A percentile compares a stretch with the other conserved stretches of the same genome.
Evolutionary conservation across 805 yeast species (phyloP).

Genomic region (Kluyveromyces siamensis): DNA sequence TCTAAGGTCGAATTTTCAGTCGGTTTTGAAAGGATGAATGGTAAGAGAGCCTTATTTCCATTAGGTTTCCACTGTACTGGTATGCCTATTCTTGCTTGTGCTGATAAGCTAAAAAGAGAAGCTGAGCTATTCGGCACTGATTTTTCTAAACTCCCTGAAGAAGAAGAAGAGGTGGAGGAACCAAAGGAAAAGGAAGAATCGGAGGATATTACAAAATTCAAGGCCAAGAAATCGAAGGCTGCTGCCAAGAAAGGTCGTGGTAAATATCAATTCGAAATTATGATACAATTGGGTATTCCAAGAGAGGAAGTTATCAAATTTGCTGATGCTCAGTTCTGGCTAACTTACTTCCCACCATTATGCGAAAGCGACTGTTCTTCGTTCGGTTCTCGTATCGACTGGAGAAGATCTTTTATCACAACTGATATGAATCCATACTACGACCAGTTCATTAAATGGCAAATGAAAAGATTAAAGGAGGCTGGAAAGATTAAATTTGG

Average conservation of each 20-base stretch:
- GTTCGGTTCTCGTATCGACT: constrained; percentile 91
- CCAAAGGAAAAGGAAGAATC: constrained; percentile 33
- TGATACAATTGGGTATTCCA: constrained; percentile 87
- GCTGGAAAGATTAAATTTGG: constrained; percentile 93
- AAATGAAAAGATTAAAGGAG: constrained; percentile 78
- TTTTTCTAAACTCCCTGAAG: constrained; percentile 59
- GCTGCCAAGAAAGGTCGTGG: constrained; percentile 90
- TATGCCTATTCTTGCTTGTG: constrained; percentile 94
- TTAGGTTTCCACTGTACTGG: constrained; percentile 99
- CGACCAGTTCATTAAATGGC: constrained; percentile 95
- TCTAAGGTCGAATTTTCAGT: constrained; percentile 88
- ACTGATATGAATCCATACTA: constrained; percentile 94
- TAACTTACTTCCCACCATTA: constrained; percentile 82
- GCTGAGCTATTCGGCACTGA: constrained; percentile 82
- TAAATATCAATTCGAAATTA: constrained; percentile 91
- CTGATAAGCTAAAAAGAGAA: constrained; percentile 91
- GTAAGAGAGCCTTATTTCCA: constrained; percentile 87
- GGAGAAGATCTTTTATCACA: constrained; percentile 95
- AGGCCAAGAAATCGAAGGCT: constrained; percentile 88
- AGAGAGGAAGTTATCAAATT: constrained; percentile 76
- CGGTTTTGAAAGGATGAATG: constrained; percentile 92
- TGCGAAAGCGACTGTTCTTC: constrained; percentile 69
- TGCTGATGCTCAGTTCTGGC: constrained; percentile 91
- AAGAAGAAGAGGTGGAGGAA: constrained; percentile 42
- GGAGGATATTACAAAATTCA: constrained; percentile 83